These are phyloP conservation scores for Penicillium sp. DNA, from an alignment of 2,329 filamentous ascomycete species.

Conservation along the genomic window DNA sequence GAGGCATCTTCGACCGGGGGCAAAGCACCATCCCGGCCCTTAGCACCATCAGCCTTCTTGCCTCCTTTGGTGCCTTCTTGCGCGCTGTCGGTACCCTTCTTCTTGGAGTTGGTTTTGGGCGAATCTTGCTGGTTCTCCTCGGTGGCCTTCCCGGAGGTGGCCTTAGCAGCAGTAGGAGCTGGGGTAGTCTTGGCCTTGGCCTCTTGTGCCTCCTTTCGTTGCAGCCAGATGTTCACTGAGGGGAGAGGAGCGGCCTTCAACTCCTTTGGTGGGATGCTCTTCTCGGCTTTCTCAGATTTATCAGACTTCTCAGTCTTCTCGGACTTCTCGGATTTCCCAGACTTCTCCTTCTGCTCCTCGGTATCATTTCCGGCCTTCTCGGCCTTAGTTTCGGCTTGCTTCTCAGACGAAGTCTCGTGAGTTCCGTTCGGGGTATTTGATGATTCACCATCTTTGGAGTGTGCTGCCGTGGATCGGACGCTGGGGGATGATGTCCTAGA, in stretches of 20 bases:
- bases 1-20: conserved; percentile 74
- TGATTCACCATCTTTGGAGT: conserved; percentile 60
- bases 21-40: conserved; percentile 43
- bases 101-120: conserved; percentile 41
- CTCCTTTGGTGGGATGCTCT: conserved; percentile 59
- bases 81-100: conserved; percentile 37
- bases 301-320: conserved; percentile 59
- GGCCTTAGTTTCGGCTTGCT: conserved; percentile 58
- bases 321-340: conserved; percentile 48
- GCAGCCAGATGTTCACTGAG: conserved; percentile 82
- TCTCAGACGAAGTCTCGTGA: conserved; percentile 68
- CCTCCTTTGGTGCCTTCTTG: conserved; percentile 34
- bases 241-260: conserved; percentile 81
- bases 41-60: conserved; percentile 42
- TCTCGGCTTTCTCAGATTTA: conserved; percentile 57
- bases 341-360: conserved; percentile 46
- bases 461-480: conserved; percentile 51
- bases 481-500: conserved; percentile 56
- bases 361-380: conserved; percentile 52
- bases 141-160: conserved; percentile 27
- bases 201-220: conserved; percentile 69
- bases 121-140: conserved; percentile 42
- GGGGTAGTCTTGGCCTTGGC: conserved; percentile 48
- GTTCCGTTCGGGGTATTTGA: conserved; percentile 63
- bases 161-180: conserved; percentile 24